Evolutionary conservation across 495 filamentous ascomycete genomes (phyloP), one percentile per base, ranked within the genome.

Genomic region (Melanomma pulvis-pyrius): DNA sequence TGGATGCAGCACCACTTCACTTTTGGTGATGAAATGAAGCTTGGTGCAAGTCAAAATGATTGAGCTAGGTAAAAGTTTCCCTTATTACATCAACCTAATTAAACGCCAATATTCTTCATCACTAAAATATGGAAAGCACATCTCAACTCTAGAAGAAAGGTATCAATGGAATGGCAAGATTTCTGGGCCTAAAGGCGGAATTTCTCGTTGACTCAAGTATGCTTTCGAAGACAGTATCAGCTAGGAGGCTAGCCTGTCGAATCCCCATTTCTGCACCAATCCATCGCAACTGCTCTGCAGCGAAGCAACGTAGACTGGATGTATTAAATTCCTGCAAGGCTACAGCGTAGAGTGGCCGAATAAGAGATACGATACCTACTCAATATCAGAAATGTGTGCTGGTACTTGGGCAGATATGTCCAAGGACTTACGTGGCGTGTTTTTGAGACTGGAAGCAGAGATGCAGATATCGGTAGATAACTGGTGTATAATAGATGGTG

Each of bases 331-430:
- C 5, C 24, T 58, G 52, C 25, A 47, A 52, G 4, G 61, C 53
- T 11, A 64, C 52, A 21, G 58, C 61, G 28, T 34, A 46, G 7
- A 64, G 52, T 22, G 61, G 61, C 52, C 61, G 44, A 1, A 64
- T 64, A 9, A 64, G 61, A 15, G n/a, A 26, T 22, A 30, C 5
- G 36, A 52, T 59, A 2, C 61, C 61, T 64, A 48, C n/a, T 7
- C 6, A 48, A 2, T 44, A 2, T 44, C n/a, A 44, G 39, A 2
- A 11, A 11, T 44, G 9, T 11, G 8, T 17, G 26, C 8, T 11
- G 24, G 9, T 63, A 21, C 6, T 26, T 44, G 34, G 21, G 4
- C 8, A 52, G n/a, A 9, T n/a, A 32, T 12, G 29, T n/a, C n/a
- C 5, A 28, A n/a, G 17, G 22, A 54, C 51, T 54, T 30, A 54